Evolutionary conservation across 2,329 filamentous ascomycete species (phyloP).

Genomic region (Neospermospora avenae): DNA sequence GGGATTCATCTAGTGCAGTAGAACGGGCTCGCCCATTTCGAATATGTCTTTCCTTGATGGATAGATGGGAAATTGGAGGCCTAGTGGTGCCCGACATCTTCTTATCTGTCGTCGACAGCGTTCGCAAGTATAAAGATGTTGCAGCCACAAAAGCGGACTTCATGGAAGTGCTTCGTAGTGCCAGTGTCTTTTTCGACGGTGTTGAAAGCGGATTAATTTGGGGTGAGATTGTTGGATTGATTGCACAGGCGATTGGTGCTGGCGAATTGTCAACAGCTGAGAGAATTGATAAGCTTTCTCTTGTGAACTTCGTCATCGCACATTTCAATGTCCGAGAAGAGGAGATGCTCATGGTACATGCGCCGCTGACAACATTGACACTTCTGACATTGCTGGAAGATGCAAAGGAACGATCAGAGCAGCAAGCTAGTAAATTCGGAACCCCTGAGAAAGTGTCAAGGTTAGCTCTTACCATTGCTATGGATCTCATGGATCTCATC

Average conservation of each 20-base stretch:
- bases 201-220: constrained; percentile 95
- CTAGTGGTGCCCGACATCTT: constrained; percentile 87
- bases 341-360: constrained; percentile 87
- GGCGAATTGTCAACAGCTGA: constrained; percentile 40
- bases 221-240: constrained; percentile 69
- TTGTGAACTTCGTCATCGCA: constrained; percentile 77
- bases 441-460: constrained; percentile 26
- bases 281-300: constrained; percentile 60
- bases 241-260: constrained; percentile 56
- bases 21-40: constrained; percentile 83
- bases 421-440: constrained; percentile 27
- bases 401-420: constrained; percentile 39
- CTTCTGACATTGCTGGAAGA: constrained; percentile 57
- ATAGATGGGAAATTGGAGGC: constrained; percentile 94
- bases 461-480: constrained; percentile 46
- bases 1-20: constrained; percentile 48
- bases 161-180: constrained; percentile 84
- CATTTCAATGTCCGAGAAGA: constrained; percentile 95
- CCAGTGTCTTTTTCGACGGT: constrained; percentile 94
- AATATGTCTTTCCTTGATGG: constrained; percentile 93
- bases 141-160: constrained; percentile 68
- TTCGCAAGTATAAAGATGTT: constrained; percentile 67
- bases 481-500: constrained; percentile 58
- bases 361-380: constrained; percentile 71
- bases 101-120: constrained; percentile 76